These are phyloP conservation scores for Sporothrix pseudoabietina DNA, from an alignment of 2,329 filamentous ascomycete species.

Conservation along the genomic window DNA sequence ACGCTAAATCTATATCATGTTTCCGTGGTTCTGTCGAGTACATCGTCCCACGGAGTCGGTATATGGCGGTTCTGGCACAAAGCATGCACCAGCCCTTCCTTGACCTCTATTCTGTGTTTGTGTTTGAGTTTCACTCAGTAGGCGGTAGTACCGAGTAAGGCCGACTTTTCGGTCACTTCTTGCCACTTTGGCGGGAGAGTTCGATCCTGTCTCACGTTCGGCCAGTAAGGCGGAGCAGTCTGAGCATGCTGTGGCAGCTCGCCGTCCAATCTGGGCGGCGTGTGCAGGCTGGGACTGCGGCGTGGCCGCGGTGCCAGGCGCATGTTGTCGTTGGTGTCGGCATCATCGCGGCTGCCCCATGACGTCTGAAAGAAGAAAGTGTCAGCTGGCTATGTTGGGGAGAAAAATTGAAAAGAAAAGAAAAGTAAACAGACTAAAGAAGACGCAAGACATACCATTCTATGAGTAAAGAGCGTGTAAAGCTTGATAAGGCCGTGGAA, in stretches of 20 bases:
- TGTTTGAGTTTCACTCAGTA: neutral
- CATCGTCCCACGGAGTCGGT: neutral
- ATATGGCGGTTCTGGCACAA: neutral
- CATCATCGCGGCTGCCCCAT: slow-evolving; percentile 92
- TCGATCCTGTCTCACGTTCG: neutral
- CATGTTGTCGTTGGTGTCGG: slow-evolving; percentile 72
- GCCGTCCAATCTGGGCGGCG: slow-evolving; percentile 41
- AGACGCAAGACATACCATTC: slow-evolving; percentile 59
- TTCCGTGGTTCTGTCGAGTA: neutral
- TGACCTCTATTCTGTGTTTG: neutral
- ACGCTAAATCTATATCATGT: neutral
- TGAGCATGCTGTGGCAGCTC: slow-evolving; percentile 28
- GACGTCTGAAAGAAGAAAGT: slow-evolving; percentile 65
- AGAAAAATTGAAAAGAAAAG: neutral
- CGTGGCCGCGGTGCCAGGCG: slow-evolving; percentile 33
- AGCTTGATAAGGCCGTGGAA: slow-evolving; percentile 92
- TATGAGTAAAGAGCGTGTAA: slow-evolving; percentile 79
- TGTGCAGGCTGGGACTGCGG: slow-evolving; percentile 42
- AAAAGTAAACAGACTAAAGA: neutral
- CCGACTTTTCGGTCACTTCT: slow-evolving; percentile 30
- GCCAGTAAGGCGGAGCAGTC: slow-evolving; percentile 1
- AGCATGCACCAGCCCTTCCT: neutral
- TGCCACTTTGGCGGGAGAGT: slow-evolving; percentile 11
- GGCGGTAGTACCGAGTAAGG: slow-evolving; percentile 16
- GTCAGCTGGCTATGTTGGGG: slow-evolving; percentile 11